Conservation (phyloP, 768 basidiomycete species). For the Mycena belliarum region DNA sequence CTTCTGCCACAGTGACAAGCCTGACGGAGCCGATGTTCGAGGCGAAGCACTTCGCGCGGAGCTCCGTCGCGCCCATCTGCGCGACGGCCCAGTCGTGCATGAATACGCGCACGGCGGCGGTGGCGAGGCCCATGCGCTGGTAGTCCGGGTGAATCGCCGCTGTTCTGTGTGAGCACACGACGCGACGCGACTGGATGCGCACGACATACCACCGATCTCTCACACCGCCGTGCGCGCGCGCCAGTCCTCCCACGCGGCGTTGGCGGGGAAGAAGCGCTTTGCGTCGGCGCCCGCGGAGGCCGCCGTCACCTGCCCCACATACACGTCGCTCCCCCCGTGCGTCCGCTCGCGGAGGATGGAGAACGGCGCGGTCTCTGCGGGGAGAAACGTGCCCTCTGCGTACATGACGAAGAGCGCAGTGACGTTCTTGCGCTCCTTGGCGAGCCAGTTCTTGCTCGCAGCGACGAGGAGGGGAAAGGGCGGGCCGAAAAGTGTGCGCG, state of each 20-base stretch:
- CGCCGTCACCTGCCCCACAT: slow-evolving; percentile 17
- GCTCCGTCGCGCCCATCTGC: slow-evolving; percentile 22
- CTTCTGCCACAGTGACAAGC: slow-evolving; percentile 24
- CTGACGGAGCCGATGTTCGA: slow-evolving; percentile 9
- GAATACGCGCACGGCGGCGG: slow-evolving; percentile 11
- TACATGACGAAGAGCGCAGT: slow-evolving; percentile 7
- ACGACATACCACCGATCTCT: slow-evolving; percentile 17
- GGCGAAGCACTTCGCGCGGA: slow-evolving; percentile 8
- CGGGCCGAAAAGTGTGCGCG: slow-evolving; percentile 14
- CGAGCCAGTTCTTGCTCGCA: slow-evolving; percentile 2
- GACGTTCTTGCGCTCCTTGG: slow-evolving; percentile 5
- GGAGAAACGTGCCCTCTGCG: slow-evolving; percentile 7
- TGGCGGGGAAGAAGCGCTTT: slow-evolving; percentile 13
- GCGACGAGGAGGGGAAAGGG: slow-evolving; percentile 13
- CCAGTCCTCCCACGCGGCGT: slow-evolving; percentile 19
- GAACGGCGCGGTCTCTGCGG: slow-evolving; percentile 9
- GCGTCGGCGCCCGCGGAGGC: neutral
- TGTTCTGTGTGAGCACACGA: neutral
- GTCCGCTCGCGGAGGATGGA: slow-evolving; percentile 11
- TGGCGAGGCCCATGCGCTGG: slow-evolving; percentile 18
- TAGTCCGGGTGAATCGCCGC: slow-evolving; percentile 14
- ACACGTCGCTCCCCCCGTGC: slow-evolving; percentile 5
- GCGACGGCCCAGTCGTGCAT: slow-evolving; percentile 17
- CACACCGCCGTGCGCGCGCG: slow-evolving; percentile 4
- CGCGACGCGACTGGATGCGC: too few relatives aligned